Evolutionary conservation across 306 rosid species (phyloP), one percentile per base, ranked within the genome.

Genomic region (Rosa rugosa): DNA sequence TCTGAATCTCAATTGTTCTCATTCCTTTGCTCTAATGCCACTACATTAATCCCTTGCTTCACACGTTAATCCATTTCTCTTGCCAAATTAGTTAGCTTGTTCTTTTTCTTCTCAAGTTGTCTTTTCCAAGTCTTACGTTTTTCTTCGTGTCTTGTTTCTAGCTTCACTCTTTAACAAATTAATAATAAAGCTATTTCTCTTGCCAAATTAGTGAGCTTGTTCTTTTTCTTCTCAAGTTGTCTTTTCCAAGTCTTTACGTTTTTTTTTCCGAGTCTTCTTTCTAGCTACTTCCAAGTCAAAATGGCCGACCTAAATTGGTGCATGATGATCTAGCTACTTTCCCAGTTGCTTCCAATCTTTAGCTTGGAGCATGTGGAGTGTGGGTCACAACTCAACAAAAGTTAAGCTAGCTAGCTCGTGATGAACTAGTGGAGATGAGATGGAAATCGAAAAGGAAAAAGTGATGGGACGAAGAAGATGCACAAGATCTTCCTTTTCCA

Each of bases 401-500:
- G 36, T 31, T 31, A 31, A 31, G 36, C 36, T 31, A 12, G 50
- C 62, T 50, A 11, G 11, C 34, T 36, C 18, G 54, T 54, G 71
- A 38, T 36, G 18, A 62, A 17, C 44, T 16, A 75, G 54, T 74
- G 77, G 77, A 42, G 14, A 64, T 31, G 18, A 34, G n/a, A 34
- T 31, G 44, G 42, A 31, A 27, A 56, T n/a, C 25, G 13, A 5
- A 56, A 73, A 20, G 53, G 23, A 8, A n/a, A 74, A 40, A 41
- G 77, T 22, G 54, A 47, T 22, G 68, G n/a, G 1, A 57, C 63
- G 63, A 57, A 16, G 42, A 63, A 31, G 68, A 56, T 40, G 27
- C 77, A 22, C 68, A 57, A 14, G 11, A 60, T 59, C 70, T 62
- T 73, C 60, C 60, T 75, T 75, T 75, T 46, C 59, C 71, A 44